Conservation (phyloP, 306 rosid species). For the Vigna angularis region DNA sequence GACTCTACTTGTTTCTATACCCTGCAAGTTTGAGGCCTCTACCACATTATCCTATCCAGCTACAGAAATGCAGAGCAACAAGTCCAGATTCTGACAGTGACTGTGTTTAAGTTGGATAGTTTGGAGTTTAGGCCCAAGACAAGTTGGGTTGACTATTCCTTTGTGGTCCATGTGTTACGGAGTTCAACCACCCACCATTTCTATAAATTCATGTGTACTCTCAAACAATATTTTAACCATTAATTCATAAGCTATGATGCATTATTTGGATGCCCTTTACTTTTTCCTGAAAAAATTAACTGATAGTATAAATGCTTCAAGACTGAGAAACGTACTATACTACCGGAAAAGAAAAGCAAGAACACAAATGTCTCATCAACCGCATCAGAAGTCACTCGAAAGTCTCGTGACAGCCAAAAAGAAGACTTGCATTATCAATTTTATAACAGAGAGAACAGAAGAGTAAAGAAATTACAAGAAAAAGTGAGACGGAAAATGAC, state of each 20-base stretch:
- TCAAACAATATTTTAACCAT: not conserved
- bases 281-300: not conserved
- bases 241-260: not conserved
- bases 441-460: not conserved
- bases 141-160: not conserved
- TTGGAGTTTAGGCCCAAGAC: conserved; percentile 13
- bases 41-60: not conserved
- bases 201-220: not conserved
- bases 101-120: not conserved
- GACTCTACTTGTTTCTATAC: no score
- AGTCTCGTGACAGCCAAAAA: no score
- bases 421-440: not conserved
- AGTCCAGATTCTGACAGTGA: not conserved
- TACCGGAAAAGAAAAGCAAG: not conserved
- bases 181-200: not conserved
- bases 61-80: no score
- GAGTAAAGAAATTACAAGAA: not conserved
- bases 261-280: not conserved
- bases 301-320: not conserved
- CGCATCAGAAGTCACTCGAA: not conserved
- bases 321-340: not conserved
- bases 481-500: not conserved
- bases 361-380: not conserved
- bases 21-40: not conserved
- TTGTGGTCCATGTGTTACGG: not conserved